phyloP scores from a whole-genome alignment of 139 green algal genomes.

The Pedinophyceae sp. region DNA sequence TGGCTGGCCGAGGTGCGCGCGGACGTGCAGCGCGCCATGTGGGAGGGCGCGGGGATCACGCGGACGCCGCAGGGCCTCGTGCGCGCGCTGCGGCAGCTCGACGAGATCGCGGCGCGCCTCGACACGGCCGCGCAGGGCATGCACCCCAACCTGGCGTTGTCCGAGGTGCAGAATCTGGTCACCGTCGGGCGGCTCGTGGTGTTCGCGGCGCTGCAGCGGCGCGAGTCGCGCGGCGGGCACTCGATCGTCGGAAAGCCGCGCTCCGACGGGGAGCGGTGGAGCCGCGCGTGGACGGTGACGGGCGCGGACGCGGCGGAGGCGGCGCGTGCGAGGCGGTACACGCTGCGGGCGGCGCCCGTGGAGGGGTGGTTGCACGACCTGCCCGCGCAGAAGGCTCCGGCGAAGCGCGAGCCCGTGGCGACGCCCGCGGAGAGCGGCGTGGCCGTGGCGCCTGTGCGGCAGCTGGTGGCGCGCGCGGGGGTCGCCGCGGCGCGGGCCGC shows the following conservation, averaged over 20 bases:
- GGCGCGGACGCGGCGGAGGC: not conserved
- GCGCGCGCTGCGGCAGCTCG: conserved; percentile 24
- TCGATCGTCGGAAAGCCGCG: conserved; percentile 32
- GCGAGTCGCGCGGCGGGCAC: conserved; percentile 71
- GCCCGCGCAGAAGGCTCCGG: no score
- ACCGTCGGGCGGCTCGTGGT: conserved; percentile 69
- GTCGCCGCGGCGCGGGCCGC: no score
- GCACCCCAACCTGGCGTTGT: conserved; percentile 37
- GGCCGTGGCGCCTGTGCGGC: no score
- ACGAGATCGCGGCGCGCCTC: conserved; percentile 37
- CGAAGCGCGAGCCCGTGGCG: no score
- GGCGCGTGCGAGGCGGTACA: no score
- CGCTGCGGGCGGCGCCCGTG: no score
- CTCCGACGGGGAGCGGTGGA: no score
- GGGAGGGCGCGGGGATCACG: conserved; percentile 73
- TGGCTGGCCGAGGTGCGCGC: conserved; percentile 20
- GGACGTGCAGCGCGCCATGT: conserved; percentile 40
- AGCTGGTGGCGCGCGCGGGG: no score
- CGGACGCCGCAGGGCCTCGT: conserved; percentile 42
- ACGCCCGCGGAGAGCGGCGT: no score
- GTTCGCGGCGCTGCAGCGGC: conserved; percentile 54
- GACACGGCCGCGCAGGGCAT: conserved; percentile 29
- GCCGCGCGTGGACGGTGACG: no score
- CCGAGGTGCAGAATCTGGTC: conserved; percentile 80
- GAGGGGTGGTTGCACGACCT: no score